Evolutionary conservation across 140 eudicot species (phyloP).

Genomic region (Oenanthe javanica): DNA sequence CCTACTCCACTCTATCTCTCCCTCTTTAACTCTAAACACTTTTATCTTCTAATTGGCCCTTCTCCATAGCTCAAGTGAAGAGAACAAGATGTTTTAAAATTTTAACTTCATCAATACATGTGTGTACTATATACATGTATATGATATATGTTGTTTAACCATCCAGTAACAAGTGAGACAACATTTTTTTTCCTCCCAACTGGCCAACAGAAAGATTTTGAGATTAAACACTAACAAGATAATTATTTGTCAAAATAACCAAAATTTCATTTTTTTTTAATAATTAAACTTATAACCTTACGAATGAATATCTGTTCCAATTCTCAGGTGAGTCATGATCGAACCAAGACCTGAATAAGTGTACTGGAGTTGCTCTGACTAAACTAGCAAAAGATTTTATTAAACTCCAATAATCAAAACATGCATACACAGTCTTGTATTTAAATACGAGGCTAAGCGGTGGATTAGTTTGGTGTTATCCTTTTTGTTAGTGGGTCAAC

Average conservation of each 20-base stretch:
- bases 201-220: not conserved
- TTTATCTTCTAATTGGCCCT: slow-evolving; percentile 64
- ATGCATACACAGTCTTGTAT: slow-evolving; percentile 26
- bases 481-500: slow-evolving; percentile 83
- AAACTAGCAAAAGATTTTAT: not conserved
- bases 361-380: not conserved
- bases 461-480: slow-evolving; percentile 69
- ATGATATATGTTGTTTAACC: not conserved
- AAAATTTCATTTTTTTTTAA: too few relatives aligned
- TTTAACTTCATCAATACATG: not conserved
- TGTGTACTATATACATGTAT: not conserved
- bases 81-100: not conserved
- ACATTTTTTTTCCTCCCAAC: not conserved
- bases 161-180: not conserved
- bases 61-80: slow-evolving; percentile 4
- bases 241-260: too few relatives aligned
- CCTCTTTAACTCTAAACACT: slow-evolving; percentile 49
- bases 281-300: too few relatives aligned
- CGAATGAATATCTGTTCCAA: too few relatives aligned
- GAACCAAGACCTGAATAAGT: too few relatives aligned
- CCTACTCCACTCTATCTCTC: slow-evolving; percentile 53
- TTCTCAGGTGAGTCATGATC: too few relatives aligned
- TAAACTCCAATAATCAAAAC: not conserved
- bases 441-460: slow-evolving; percentile 36
- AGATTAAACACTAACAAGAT: slow-evolving; percentile 17